Evolutionary conservation across 768 basidiomycete species (phyloP).

Genomic region (Agaricus blazei): DNA sequence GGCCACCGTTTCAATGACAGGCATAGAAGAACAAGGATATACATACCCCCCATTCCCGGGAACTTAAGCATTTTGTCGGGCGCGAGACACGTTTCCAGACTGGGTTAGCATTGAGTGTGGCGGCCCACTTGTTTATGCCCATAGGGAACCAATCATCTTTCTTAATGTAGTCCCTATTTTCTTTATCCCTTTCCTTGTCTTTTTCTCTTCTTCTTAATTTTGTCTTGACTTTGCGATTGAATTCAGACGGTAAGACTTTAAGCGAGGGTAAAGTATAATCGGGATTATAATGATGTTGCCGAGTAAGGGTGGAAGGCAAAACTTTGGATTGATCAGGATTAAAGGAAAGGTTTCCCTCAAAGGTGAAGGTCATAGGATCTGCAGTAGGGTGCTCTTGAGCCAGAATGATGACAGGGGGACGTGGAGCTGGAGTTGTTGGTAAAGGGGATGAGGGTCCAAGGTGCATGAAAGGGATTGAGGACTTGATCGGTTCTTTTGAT

Average conservation of each 20-base stretch:
- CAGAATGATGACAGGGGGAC: constrained; percentile 24
- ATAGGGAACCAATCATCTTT: constrained; percentile 63
- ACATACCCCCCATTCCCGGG: constrained; percentile 79
- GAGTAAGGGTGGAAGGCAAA: constrained; percentile 17
- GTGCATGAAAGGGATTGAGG: constrained; percentile 8
- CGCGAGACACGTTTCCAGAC: constrained; percentile 64
- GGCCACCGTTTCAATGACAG: constrained; percentile 2
- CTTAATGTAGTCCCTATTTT: constrained; percentile 34
- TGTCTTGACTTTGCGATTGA: constrained; percentile 33
- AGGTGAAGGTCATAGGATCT: constrained; percentile 12
- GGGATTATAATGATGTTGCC: constrained; percentile 36
- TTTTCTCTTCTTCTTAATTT: constrained; percentile 37
- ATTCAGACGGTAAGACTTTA: constrained; percentile 50
- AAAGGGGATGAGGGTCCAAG: constrained; percentile 8
- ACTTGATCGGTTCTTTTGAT: constrained; percentile 5
- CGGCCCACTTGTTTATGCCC: constrained; percentile 69
- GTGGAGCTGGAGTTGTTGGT: not conserved
- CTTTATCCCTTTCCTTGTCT: constrained; percentile 48
- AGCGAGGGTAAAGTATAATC: constrained; percentile 52
- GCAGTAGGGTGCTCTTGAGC: constrained; percentile 16
- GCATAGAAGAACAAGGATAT: not conserved
- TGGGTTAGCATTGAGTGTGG: constrained; percentile 72
- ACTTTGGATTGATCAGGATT: constrained; percentile 10
- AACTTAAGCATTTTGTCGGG: constrained; percentile 73
- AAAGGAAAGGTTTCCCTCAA: constrained; percentile 14